These are phyloP conservation scores for Arctostaphylos glauca DNA, from an alignment of 148 eudicot species.

Conservation along the genomic window DNA sequence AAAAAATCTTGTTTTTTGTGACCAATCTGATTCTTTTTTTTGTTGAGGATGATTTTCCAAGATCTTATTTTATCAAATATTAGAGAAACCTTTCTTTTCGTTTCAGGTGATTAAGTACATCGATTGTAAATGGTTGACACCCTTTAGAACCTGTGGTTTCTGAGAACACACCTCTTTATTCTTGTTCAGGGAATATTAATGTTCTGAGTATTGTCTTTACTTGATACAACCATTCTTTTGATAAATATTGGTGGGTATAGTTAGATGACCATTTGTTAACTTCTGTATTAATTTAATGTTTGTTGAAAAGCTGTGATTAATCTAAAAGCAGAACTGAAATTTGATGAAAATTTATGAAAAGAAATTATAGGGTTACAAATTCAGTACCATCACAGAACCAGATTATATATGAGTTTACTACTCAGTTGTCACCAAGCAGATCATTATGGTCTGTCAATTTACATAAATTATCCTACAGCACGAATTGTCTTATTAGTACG, in stretches of 20 bases:
- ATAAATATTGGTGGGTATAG: neutral
- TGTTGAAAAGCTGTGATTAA: too few species aligned
- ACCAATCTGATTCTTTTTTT: neutral
- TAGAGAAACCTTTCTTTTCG: neutral
- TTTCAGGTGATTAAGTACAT: neutral
- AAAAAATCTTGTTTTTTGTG: too few species aligned
- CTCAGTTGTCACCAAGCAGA: too few species aligned
- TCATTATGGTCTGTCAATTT: too few species aligned
- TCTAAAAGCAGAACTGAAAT: too few species aligned
- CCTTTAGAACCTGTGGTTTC: conserved; percentile 11
- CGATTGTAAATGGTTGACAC: neutral
- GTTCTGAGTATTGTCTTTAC: neutral
- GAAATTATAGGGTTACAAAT: too few species aligned
- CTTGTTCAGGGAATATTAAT: neutral
- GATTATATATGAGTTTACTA: too few species aligned
- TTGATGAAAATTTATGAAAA: too few species aligned
- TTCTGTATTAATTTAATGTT: neutral
- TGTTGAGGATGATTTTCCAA: neutral
- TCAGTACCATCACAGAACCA: too few species aligned
- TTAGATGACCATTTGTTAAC: neutral
- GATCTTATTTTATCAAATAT: neutral
- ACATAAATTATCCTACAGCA: too few species aligned
- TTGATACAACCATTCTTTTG: neutral
- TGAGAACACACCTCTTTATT: neutral
- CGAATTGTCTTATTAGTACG: too few species aligned